Evolutionary conservation across 106 monocot species (phyloP).

Genomic region (Dendrobium nobile): DNA sequence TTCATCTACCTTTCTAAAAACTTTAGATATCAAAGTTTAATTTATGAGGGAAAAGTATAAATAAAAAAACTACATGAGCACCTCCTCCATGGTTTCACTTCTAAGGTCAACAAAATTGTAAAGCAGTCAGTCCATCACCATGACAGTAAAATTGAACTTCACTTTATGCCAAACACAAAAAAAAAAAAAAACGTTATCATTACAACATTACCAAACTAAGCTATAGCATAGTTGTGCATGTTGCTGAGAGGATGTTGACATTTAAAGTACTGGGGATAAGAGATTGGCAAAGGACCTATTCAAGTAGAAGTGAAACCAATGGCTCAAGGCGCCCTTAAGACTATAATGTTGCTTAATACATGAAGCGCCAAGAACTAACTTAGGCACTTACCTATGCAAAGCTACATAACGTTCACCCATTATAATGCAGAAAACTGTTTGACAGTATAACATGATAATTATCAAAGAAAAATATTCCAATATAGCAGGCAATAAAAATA

Average conservation of each 20-base stretch:
- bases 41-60: neutral
- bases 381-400: no score
- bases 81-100: neutral
- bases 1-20: neutral
- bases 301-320: neutral
- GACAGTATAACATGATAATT: neutral
- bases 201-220: neutral
- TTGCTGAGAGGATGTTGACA: neutral
- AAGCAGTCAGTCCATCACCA: neutral
- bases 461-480: neutral
- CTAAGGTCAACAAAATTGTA: neutral
- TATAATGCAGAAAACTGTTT: neutral
- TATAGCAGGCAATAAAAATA: neutral
- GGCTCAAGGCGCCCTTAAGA: neutral
- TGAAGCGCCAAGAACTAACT: neutral
- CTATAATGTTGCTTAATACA: neutral
- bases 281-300: neutral
- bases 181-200: neutral
- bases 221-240: neutral
- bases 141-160: neutral
- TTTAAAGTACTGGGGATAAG: neutral
- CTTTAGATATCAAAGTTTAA: neutral
- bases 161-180: neutral
- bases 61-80: neutral
- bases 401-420: neutral